Base-by-base conservation (phyloP, 2,329 filamentous ascomycete species). In the Xylariaceae sp. region DNA sequence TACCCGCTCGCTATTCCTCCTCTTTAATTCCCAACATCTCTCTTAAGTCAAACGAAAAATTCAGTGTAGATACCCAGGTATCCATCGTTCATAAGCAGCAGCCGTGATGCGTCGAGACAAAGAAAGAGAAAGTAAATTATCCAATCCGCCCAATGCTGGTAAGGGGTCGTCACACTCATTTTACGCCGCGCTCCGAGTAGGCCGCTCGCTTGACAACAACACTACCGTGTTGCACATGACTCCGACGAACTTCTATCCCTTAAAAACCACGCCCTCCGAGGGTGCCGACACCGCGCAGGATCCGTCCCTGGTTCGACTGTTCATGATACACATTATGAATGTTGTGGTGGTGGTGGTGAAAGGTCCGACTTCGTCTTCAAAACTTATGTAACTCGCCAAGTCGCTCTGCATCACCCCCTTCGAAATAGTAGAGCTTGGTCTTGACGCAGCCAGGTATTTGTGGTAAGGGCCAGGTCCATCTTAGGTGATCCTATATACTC, bases 401-500 rank as follows among this genome's bases (percentile, higher is more conserved):
- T 46, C 54, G 60, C 51, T 56, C 57, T 55, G 60, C 49, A 51
- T 60, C 59, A 60, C 57, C 54, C 19, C 57, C 59, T 53, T 53
- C 53, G 48, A 49, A 56, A 45, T 50, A 57, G 59, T 41, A 45
- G 46, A 47, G 42, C 30, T 26, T 47, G 32, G 42, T 51, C 19
- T 51, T 46, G 49, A 39, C 32, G 37, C 43, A 54, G 43, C 40
- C 45, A 29, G 50, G 52, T 49, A 54, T 41, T 54, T 50, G 50
- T 54, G 49, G 42, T 45, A 55, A 53, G 49, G 54, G 51, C 54
- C 55, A 19, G 45, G 47, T 35, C 44, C 50, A 32, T 5, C 48
- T 62, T 47, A 62, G 43, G 59, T 65, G 53, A 65, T 67, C 62
- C 65, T 67, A 67, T 64, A 67, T 67, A 58, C 64, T 67, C 65